A percentile compares a stretch with the other conserved stretches of the same genome.
phyloP scores from a whole-genome alignment of 2,329 filamentous ascomycete genomes.

The Raffaelea albimanens region DNA sequence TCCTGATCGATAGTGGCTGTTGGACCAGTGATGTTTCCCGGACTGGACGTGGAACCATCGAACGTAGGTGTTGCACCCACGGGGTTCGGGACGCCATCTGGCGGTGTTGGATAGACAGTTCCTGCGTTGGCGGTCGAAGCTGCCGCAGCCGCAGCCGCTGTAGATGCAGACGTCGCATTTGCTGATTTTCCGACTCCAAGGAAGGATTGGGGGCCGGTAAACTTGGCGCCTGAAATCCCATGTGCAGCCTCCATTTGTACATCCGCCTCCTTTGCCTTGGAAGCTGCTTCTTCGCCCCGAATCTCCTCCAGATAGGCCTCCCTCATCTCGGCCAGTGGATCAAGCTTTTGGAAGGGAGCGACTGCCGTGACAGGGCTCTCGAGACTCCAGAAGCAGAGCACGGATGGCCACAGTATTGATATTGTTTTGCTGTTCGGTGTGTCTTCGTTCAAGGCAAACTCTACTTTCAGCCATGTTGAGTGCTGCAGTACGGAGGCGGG shows the following conservation, averaged over 20 bases:
- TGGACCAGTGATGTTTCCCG: slow-evolving; percentile 31
- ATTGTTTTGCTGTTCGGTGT: slow-evolving; percentile 30
- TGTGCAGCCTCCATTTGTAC: slow-evolving; percentile 9
- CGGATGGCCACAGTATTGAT: slow-evolving; percentile 44
- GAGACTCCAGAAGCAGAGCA: slow-evolving; percentile 40
- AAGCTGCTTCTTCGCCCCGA: slow-evolving; percentile 5
- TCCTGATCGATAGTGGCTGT: slow-evolving; percentile 29
- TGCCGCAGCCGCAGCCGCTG: slow-evolving; percentile 9
- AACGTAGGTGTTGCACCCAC: slow-evolving; percentile 46
- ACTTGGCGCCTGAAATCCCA: not conserved
- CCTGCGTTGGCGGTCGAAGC: slow-evolving; percentile 28
- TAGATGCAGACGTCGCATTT: slow-evolving; percentile 22
- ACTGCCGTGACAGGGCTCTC: slow-evolving; percentile 3
- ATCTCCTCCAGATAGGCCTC: slow-evolving; percentile 9
- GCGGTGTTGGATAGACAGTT: slow-evolving; percentile 63
- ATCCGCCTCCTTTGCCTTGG: slow-evolving; percentile 3
- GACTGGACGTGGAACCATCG: slow-evolving; percentile 47
- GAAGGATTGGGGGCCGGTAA: not conserved
- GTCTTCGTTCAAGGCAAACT: slow-evolving; percentile 27
- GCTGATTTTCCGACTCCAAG: slow-evolving; percentile 14
- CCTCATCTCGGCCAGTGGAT: slow-evolving; percentile 8
- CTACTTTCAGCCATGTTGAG: slow-evolving; percentile 40
- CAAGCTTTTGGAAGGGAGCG: slow-evolving; percentile 8
- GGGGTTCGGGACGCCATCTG: slow-evolving; percentile 50
- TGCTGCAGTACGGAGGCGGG: slow-evolving; percentile 31